These are phyloP conservation scores for Trifolium fragiferum DNA, from an alignment of 306 rosid genomes.

Conservation along the genomic window DNA sequence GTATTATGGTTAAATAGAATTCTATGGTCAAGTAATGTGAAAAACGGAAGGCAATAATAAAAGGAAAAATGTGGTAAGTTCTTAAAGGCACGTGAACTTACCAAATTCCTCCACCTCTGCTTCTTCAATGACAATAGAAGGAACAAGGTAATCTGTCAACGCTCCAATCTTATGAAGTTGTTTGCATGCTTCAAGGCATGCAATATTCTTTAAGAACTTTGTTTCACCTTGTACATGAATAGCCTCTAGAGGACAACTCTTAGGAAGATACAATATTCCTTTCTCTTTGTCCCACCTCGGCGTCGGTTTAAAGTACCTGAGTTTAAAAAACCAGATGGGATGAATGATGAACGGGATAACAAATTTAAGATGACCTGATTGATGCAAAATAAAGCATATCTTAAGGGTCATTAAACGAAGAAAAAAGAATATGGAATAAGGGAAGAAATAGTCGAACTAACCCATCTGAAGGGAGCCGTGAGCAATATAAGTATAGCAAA, in stretches of 20 bases:
- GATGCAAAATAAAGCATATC: constrained; percentile 18
- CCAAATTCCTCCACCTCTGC: constrained; percentile 57
- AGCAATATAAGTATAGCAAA: constrained; percentile 75
- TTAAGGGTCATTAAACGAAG: constrained; percentile 24
- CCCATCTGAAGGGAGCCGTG: constrained; percentile 92
- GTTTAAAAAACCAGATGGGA: constrained; percentile 28
- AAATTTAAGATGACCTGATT: constrained; percentile 7
- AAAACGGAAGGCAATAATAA: neutral
- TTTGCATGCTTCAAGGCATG: constrained; percentile 93
- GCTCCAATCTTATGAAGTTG: constrained; percentile 84
- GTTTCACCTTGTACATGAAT: constrained; percentile 55
- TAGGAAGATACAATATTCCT: constrained; percentile 71
- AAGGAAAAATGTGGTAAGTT: constrained; percentile 1
- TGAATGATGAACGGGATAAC: constrained; percentile 10
- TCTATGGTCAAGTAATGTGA: constrained; percentile 8
- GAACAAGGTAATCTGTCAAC: constrained; percentile 79
- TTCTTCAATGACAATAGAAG: constrained; percentile 66
- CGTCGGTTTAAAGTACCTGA: constrained; percentile 83
- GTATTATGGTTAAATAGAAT: constrained; percentile 16
- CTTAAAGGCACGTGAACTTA: constrained; percentile 34
- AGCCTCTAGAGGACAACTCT: constrained; percentile 69
- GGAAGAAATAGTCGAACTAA: constrained; percentile 54
- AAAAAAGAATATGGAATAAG: constrained; percentile 10
- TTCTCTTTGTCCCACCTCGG: constrained; percentile 73
- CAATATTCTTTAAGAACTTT: constrained; percentile 61